Evolutionary conservation across 495 filamentous ascomycete species (phyloP).

Genomic region (Halenospora varia): DNA sequence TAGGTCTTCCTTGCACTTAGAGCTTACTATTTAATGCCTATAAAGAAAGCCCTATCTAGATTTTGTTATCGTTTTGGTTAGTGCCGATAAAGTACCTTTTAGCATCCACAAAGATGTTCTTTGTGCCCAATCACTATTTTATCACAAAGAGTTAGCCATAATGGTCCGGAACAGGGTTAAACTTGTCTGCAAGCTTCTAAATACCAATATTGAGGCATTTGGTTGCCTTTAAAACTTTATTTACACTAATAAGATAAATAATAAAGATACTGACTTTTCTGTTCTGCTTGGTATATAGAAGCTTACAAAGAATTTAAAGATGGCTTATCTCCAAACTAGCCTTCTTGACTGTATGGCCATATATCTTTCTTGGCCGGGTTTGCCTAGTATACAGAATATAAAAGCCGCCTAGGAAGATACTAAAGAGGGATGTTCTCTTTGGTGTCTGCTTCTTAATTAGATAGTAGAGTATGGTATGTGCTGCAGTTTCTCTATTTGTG

Average conservation of each 20-base stretch:
- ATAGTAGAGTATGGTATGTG: constrained; percentile 49
- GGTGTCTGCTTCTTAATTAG: constrained; percentile 48
- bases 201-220: constrained; percentile 41
- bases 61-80: constrained; percentile 47
- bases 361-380: constrained; percentile 40
- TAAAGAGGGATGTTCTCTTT: constrained; percentile 47
- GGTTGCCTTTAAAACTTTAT: constrained; percentile 47
- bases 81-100: constrained; percentile 42
- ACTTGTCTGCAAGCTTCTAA: constrained; percentile 40
- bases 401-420: constrained; percentile 51
- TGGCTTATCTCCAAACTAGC: constrained; percentile 46
- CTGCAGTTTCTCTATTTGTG: background rate
- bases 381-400: constrained; percentile 46
- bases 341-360: constrained; percentile 48
- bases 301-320: constrained; percentile 42
- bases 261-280: constrained; percentile 37
- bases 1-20: too few species aligned
- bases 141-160: constrained; percentile 36
- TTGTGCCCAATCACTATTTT: constrained; percentile 43
- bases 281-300: constrained; percentile 48
- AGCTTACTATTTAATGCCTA: too few species aligned
- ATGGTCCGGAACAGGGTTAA: constrained; percentile 32
- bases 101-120: constrained; percentile 53
- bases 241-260: constrained; percentile 42
- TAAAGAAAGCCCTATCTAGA: constrained; percentile 48